phyloP scores from a whole-genome alignment of 202 grass and related monocot genomes.

The Musa balbisiana region DNA sequence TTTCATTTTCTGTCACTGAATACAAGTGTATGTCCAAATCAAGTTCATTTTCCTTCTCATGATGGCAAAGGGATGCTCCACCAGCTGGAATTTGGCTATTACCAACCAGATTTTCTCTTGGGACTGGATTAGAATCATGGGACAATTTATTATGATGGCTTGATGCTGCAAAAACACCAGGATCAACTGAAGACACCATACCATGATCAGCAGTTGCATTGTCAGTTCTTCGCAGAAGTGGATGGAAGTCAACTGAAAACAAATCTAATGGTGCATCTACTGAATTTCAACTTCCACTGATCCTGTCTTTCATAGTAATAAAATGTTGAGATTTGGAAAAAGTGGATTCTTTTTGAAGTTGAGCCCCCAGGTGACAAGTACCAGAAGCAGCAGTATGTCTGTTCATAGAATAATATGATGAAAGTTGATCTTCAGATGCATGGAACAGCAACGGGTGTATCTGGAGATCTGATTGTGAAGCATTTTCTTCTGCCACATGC shows the following conservation, averaged over 20 bases:
- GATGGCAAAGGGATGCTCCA: conserved; percentile 28
- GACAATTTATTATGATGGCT: conserved; percentile 18
- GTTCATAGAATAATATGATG: conserved; percentile 37
- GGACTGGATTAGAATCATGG: conserved; percentile 29
- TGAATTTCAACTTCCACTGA: conserved; percentile 24
- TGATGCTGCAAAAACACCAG: background rate
- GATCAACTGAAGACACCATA: background rate
- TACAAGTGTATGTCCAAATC: conserved; percentile 74
- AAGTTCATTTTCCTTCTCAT: conserved; percentile 52
- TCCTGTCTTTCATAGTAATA: conserved; percentile 31
- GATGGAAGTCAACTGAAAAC: conserved; percentile 70
- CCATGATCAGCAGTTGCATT: conserved; percentile 27
- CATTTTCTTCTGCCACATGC: conserved; percentile 32
- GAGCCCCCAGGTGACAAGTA: conserved; percentile 40
- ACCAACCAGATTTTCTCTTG: conserved; percentile 28
- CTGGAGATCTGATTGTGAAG: conserved; percentile 60
- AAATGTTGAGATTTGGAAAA: background rate
- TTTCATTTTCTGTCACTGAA: conserved; percentile 35
- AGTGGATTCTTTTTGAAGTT: conserved; percentile 23
- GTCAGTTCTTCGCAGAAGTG: conserved; percentile 68
- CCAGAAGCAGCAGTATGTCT: conserved; percentile 33
- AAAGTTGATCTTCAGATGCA: conserved; percentile 44
- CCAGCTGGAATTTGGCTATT: conserved; percentile 25
- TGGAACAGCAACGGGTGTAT: conserved; percentile 96
- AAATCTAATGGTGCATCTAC: conserved; percentile 37